Evolutionary conservation across 495 filamentous ascomycete species (phyloP), one percentile per base, ranked within the genome.

Genomic region (Staphylotrichum longicolle): DNA sequence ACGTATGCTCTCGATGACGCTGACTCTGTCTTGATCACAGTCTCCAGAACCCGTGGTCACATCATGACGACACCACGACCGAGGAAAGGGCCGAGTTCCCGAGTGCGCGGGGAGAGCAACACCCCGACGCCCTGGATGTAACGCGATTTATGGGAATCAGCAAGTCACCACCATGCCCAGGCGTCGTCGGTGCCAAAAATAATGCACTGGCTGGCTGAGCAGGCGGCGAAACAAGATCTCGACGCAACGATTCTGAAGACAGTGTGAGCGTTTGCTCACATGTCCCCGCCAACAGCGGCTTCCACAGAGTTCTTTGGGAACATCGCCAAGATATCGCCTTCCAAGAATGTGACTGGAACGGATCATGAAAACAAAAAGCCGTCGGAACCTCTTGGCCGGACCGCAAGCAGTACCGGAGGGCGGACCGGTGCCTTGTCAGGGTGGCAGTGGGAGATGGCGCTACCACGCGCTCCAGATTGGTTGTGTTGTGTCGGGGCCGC

Each of bases 381-480:
- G 47, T 51, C 57, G 57, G 57, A 51, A 34, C 57, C 57, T 20
- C 40, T 3, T 10, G 34, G 34, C 56, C 56, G 56, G 41, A 15
- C 55, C 32, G 50, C n/a, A 53, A 6, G 7, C 50, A 39, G 50
- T 12, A 27, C 27, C 57, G 57, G 57, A 60, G 57, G 52, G 27
- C 57, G 57, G 57, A 45, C 57, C 57, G 57, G 46, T 15, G 47
- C 46, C 47, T 20, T 58, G 35, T 58, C 12, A 34, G 27, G 35
- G 35, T 39, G 56, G 32, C 56, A 50, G 45, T 44, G 44, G 48
- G 55, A 27, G 47, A 27, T 39, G 42, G 55, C 32, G n/a, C 32
- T 8, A 35, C 10, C 4, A 35, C 11, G 3, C 34, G 46, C 37
- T 10, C 10, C 8, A 10, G 32, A 33, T 6, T 34, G 33, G 20